Conservation (phyloP, 306 rosid species). For the Malus sieversii region DNA sequence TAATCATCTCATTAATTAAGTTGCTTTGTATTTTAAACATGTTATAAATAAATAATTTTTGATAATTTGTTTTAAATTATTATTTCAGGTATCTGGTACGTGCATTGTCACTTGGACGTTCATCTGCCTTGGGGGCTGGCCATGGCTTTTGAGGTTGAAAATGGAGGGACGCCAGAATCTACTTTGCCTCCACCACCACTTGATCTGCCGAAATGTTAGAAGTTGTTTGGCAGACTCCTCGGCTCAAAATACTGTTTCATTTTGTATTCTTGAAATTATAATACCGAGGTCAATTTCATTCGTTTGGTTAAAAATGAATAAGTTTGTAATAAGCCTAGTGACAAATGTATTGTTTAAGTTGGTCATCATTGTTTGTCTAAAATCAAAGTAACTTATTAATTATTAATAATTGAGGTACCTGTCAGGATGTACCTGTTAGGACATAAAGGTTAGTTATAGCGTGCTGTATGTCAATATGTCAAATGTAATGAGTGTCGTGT, state of each 20-base stretch:
- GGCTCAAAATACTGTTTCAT: not conserved
- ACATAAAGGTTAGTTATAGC: too few relatives aligned
- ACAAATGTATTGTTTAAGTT: not conserved
- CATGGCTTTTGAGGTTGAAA: conserved; percentile 43
- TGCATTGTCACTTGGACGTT: conserved; percentile 59
- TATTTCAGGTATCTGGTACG: conserved; percentile 45
- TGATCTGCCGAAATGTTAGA: not conserved
- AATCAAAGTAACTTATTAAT: not conserved
- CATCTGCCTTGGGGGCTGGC: conserved; percentile 65
- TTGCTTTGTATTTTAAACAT: not conserved
- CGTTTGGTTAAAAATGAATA: not conserved
- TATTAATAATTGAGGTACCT: too few relatives aligned
- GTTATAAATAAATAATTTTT: not conserved
- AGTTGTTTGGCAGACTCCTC: not conserved
- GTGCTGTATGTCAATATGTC: too few relatives aligned
- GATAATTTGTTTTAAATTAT: not conserved
- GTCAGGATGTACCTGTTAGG: too few relatives aligned
- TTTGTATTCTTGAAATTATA: not conserved
- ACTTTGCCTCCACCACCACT: conserved; percentile 50
- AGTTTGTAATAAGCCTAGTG: not conserved
- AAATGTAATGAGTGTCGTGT: too few relatives aligned
- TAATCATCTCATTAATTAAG: not conserved
- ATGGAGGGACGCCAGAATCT: conserved; percentile 28
- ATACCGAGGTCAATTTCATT: not conserved
- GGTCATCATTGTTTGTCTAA: not conserved